These are phyloP conservation scores for Lentinula guzmanii DNA, from an alignment of 768 basidiomycete genomes.

Conservation along the genomic window DNA sequence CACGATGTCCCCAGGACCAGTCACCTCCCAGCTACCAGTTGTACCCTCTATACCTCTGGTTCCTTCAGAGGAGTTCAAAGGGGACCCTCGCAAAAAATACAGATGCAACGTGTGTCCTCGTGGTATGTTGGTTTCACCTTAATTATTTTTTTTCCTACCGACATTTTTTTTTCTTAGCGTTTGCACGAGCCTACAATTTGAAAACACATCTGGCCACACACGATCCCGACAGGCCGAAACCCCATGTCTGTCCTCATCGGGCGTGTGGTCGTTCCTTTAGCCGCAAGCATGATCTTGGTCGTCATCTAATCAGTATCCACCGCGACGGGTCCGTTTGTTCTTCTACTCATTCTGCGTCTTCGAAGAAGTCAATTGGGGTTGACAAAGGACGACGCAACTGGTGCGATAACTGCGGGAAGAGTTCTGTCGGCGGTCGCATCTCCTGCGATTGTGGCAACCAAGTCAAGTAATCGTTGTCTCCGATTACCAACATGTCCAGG, in stretches of 20 bases:
- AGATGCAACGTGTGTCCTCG: slow-evolving; percentile 70
- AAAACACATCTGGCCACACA: slow-evolving; percentile 96
- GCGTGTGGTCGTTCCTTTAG: slow-evolving; percentile 89
- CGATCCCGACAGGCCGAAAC: slow-evolving; percentile 87
- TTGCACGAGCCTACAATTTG: slow-evolving; percentile 89
- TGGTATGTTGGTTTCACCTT: slow-evolving; percentile 34
- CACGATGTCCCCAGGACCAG: slow-evolving; percentile 49
- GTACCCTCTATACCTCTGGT: slow-evolving; percentile 38
- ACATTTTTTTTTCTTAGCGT: slow-evolving; percentile 43
- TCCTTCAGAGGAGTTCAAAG: slow-evolving; percentile 40
- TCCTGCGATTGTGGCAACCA: slow-evolving; percentile 56
- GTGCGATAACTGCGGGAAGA: slow-evolving; percentile 73
- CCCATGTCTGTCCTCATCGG: slow-evolving; percentile 80
- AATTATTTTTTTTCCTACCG: slow-evolving; percentile 1
- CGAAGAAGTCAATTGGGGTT: slow-evolving; percentile 60
- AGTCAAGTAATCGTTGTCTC: slow-evolving; percentile 42
- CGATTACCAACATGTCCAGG: slow-evolving; percentile 7
- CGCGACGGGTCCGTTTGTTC: slow-evolving; percentile 54
- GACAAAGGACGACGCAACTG: slow-evolving; percentile 56
- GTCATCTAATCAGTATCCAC: slow-evolving; percentile 84
- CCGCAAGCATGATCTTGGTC: slow-evolving; percentile 89
- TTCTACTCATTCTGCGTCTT: slow-evolving; percentile 29
- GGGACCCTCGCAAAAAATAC: slow-evolving; percentile 74
- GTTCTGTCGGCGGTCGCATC: slow-evolving; percentile 48
- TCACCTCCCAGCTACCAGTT: slow-evolving; percentile 44